phyloP scores from a whole-genome alignment of 129 eudicot species.

The Centrapalus pauciflorus region DNA sequence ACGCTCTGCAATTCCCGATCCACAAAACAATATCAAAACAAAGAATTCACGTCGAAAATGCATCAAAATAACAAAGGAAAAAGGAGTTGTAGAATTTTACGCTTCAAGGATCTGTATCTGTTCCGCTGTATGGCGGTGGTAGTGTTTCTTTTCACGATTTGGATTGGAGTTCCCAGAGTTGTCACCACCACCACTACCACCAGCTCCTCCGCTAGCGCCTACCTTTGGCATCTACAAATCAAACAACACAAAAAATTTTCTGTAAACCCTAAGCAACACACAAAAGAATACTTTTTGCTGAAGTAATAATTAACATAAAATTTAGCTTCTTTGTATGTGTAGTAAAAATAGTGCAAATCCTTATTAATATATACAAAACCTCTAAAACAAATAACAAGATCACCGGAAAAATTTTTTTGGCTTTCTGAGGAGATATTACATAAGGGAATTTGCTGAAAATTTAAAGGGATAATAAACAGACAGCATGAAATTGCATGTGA shows the following conservation, averaged over 20 bases:
- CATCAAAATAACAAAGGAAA: not conserved
- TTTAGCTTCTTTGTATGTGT: not conserved
- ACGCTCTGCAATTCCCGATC: not conserved
- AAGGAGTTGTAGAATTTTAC: slow-evolving; percentile 7
- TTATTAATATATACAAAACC: not conserved
- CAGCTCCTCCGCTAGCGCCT: slow-evolving; percentile 14
- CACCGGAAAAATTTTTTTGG: not conserved
- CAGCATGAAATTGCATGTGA: not conserved
- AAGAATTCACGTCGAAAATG: not conserved
- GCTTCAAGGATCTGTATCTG: slow-evolving; percentile 50
- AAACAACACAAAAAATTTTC: not conserved
- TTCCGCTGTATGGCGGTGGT: slow-evolving; percentile 44
- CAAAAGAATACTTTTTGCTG: not conserved
- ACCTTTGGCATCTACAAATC: slow-evolving; percentile 9
- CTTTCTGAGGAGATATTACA: not conserved
- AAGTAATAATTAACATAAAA: not conserved
- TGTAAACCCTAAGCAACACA: not conserved
- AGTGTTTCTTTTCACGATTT: slow-evolving; percentile 27
- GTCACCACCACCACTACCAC: slow-evolving; percentile 14
- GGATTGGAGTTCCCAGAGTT: slow-evolving; percentile 14
- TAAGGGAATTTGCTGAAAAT: not conserved
- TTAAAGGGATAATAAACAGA: not conserved
- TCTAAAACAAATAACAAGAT: not conserved
- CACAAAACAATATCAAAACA: not conserved
- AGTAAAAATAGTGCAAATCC: not conserved